A percentile compares a stretch with the other conserved stretches of the same genome.
These are phyloP conservation scores for Phalaenopsis hybrid DNA, from an alignment of 116 monocot genomes.

Conservation along the genomic window DNA sequence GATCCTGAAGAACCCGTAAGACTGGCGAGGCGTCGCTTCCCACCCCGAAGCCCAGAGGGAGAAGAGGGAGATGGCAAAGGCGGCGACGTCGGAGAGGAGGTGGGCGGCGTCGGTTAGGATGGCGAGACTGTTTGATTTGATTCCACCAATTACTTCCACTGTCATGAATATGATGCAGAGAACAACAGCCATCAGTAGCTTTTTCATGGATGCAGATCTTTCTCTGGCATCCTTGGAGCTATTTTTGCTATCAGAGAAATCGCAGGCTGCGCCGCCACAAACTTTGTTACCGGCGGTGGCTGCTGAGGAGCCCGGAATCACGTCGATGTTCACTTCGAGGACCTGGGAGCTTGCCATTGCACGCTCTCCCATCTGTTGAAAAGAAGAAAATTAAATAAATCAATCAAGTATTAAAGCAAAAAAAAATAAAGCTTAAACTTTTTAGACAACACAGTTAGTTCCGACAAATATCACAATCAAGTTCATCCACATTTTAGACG, in stretches of 20 bases:
- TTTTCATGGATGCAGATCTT: constrained; percentile 34
- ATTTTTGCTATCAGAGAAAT: constrained; percentile 29
- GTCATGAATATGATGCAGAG: constrained; percentile 57
- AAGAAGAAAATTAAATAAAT: not conserved
- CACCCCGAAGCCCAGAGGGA: constrained; percentile 71
- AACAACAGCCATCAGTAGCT: constrained; percentile 44
- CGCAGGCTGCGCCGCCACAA: constrained; percentile 37
- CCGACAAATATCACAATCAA: no score
- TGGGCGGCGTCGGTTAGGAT: constrained; percentile 74
- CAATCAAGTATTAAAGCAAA: not conserved
- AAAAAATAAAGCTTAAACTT: not conserved
- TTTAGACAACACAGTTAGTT: no score
- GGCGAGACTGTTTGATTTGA: constrained; percentile 63
- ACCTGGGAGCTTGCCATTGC: not conserved
- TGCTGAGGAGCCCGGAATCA: not conserved
- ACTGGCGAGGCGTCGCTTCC: constrained; percentile 64
- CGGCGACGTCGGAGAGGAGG: constrained; percentile 66
- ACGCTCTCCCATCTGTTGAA: not conserved
- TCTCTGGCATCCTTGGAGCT: constrained; percentile 40
- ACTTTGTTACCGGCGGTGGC: constrained; percentile 9
- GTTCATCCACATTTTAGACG: no score
- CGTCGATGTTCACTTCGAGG: constrained; percentile 2
- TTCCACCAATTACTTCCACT: constrained; percentile 56
- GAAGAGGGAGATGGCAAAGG: constrained; percentile 65
- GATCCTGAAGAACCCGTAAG: constrained; percentile 63